These are phyloP conservation scores for Cercospora berteroae DNA, from an alignment of 2,329 filamentous ascomycete genomes.

Conservation along the genomic window DNA sequence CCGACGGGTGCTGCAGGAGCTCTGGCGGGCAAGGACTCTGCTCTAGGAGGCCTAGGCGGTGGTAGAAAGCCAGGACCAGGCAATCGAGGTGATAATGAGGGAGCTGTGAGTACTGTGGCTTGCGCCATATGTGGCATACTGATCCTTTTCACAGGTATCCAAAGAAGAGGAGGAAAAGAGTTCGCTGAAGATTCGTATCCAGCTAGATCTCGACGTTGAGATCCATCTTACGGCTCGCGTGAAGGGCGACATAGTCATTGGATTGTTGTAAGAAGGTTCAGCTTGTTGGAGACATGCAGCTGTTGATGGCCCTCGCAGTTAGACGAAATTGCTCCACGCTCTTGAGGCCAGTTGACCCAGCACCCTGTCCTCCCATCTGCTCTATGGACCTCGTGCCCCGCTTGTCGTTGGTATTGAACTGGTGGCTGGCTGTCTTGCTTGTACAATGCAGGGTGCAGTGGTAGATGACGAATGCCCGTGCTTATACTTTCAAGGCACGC, in stretches of 20 bases:
- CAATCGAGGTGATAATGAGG: neutral
- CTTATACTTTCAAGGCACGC: neutral
- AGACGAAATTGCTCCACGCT: neutral
- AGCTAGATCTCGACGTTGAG: conserved; percentile 35
- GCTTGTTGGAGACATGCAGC: neutral
- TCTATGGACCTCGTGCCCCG: neutral
- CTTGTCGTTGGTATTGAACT: neutral
- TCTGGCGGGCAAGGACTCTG: conserved; percentile 10
- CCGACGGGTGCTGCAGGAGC: conserved; percentile 6
- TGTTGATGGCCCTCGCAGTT: neutral
- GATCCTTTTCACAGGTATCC: neutral
- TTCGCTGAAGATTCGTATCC: conserved; percentile 33
- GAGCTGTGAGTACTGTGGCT: neutral
- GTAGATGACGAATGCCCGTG: conserved; percentile 1
- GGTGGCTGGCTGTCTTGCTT: neutral
- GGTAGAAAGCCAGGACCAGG: conserved; percentile 4
- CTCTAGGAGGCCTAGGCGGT: conserved; percentile 3
- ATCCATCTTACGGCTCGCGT: conserved; percentile 31
- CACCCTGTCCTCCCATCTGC: neutral
- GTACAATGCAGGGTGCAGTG: neutral
- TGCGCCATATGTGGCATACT: neutral
- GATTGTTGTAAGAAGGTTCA: conserved; percentile 27
- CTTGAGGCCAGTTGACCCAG: neutral
- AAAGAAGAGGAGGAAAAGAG: conserved; percentile 23
- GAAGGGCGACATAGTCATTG: conserved; percentile 34